These are phyloP conservation scores for Diaporthe helianthi DNA, from an alignment of 2,329 filamentous ascomycete genomes.

Conservation along the genomic window DNA sequence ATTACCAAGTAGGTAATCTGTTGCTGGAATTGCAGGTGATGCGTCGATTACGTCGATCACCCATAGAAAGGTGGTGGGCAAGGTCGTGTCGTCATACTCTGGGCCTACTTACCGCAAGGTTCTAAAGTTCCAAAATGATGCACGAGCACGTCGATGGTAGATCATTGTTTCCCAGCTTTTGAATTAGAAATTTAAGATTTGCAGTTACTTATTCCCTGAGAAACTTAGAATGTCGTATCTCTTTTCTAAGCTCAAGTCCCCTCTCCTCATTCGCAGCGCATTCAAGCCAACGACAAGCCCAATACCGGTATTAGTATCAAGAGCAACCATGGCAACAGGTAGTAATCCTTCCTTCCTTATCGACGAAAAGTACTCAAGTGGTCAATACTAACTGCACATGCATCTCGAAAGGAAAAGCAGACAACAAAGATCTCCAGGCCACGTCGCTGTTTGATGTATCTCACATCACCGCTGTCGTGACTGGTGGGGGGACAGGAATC, in stretches of 20 bases:
- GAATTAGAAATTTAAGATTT: not conserved
- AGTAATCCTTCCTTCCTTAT: not conserved
- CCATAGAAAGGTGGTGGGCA: not conserved
- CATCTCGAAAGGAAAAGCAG: not conserved
- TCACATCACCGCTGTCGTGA: constrained; percentile 31
- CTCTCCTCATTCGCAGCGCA: constrained; percentile 4
- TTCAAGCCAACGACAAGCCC: not conserved
- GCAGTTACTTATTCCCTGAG: not conserved
- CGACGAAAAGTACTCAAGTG: too few species aligned
- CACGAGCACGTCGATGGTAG: too few species aligned
- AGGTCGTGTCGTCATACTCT: constrained; percentile 18
- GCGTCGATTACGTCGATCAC: constrained; percentile 20
- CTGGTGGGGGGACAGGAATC: constrained; percentile 29
- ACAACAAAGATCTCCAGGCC: constrained; percentile 27
- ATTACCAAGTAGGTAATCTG: too few species aligned
- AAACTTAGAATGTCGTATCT: constrained; percentile 19
- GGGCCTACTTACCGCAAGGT: not conserved
- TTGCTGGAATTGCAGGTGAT: not conserved
- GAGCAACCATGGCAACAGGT: constrained; percentile 29
- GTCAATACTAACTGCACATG: not conserved
- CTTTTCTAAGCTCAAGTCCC: not conserved
- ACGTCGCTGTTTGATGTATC: constrained; percentile 28
- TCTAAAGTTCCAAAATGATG: not conserved
- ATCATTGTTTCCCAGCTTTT: not conserved
- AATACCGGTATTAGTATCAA: not conserved